phyloP scores from a whole-genome alignment of 164 flowering plant species.

The Vitis cinerea region DNA sequence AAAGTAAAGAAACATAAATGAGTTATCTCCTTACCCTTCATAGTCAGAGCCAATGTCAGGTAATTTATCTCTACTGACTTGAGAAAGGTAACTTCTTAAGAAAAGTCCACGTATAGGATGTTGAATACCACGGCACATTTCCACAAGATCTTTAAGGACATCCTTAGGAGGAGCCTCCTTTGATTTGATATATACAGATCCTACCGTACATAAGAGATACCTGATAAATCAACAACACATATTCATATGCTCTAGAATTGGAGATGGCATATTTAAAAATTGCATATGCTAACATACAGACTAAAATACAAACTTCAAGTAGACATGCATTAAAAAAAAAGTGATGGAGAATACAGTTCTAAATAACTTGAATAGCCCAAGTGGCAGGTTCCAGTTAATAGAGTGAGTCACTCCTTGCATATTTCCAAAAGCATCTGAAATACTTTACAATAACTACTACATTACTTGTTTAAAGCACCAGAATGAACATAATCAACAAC shows the following conservation, averaged over 20 bases:
- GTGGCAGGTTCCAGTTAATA: too few relatives aligned
- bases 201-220: slow-evolving; percentile 98
- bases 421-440: too few relatives aligned
- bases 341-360: too few relatives aligned
- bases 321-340: too few relatives aligned
- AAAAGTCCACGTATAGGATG: slow-evolving; percentile 99
- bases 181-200: slow-evolving; percentile 93
- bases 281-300: background rate
- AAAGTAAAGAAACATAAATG: background rate
- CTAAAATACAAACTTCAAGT: too few relatives aligned
- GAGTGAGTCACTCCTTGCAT: too few relatives aligned
- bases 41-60: slow-evolving; percentile 97
- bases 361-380: too few relatives aligned
- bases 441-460: too few relatives aligned
- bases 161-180: slow-evolving; percentile 99
- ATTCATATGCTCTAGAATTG: too few relatives aligned
- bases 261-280: background rate
- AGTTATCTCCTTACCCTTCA: slow-evolving; percentile 76
- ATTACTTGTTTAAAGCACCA: too few relatives aligned
- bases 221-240: slow-evolving; percentile 37
- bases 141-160: slow-evolving; percentile 94
- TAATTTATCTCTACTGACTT: slow-evolving; percentile 88
- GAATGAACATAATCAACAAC: too few relatives aligned
- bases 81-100: slow-evolving; percentile 91
- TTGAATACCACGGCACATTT: slow-evolving; percentile 97